Evolutionary conservation across 1,284 basidiomycete genomes (phyloP).

Genomic region (Volvariella volvacea): DNA sequence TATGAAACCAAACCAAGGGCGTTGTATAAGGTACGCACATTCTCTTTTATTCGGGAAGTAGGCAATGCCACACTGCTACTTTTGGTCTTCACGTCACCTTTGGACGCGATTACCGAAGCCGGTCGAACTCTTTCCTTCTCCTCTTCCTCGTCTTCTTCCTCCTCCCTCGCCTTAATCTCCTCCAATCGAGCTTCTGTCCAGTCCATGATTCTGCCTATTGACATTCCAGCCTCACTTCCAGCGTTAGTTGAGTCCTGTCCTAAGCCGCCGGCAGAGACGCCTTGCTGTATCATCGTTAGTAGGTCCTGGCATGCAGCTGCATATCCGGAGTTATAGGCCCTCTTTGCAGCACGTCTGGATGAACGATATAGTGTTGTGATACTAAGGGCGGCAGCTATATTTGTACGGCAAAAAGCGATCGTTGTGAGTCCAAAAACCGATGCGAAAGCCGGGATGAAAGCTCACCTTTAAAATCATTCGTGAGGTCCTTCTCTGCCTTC

Average conservation of each 20-base stretch:
- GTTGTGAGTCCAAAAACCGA: conserved; percentile 2
- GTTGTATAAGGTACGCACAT: conserved; percentile 7
- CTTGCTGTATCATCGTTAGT: conserved; percentile 73
- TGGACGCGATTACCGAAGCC: not conserved
- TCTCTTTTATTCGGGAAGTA: conserved; percentile 10
- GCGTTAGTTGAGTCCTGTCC: conserved; percentile 28
- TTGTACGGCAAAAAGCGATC: not conserved
- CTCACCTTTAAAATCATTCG: conserved; percentile 75
- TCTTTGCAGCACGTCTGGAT: conserved; percentile 64
- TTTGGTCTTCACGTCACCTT: conserved; percentile 3
- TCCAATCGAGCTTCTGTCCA: conserved; percentile 71
- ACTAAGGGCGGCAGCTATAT: conserved; percentile 66
- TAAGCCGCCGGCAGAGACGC: conserved; percentile 53
- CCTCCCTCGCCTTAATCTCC: conserved; percentile 60
- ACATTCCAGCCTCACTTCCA: conserved; percentile 46
- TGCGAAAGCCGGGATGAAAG: conserved; percentile 6
- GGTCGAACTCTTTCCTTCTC: conserved; percentile 42
- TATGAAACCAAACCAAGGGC: no score
- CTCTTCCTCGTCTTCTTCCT: conserved; percentile 76
- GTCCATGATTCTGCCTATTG: conserved; percentile 71
- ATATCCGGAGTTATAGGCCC: conserved; percentile 73
- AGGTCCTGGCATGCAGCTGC: conserved; percentile 71
- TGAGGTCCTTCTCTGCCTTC: conserved; percentile 69
- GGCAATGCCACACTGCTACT: conserved; percentile 13
- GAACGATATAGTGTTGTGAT: conserved; percentile 79